Conservation (phyloP, 1,139 yeast genomes). For the Lipomyces yarrowii region DNA sequence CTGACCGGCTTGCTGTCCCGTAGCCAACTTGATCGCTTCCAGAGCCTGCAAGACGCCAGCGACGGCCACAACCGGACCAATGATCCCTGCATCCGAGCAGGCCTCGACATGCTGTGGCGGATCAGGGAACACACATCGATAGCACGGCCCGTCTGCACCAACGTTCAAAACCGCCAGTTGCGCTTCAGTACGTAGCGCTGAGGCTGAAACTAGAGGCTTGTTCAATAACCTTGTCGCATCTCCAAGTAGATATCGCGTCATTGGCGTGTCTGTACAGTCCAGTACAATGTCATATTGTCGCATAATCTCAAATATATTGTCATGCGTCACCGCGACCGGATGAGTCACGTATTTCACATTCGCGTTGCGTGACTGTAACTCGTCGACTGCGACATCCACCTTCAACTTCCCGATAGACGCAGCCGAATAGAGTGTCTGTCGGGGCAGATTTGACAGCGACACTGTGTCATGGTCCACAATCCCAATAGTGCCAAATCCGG, state of each 20-base stretch:
- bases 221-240: slow-evolving; percentile 66
- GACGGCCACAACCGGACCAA: slow-evolving; percentile 93
- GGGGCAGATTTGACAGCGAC: slow-evolving; percentile 80
- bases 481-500: slow-evolving; percentile 86
- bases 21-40: slow-evolving; percentile 76
- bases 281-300: slow-evolving; percentile 69
- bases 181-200: slow-evolving; percentile 91
- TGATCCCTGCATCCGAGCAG: slow-evolving; percentile 92
- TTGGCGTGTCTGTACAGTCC: slow-evolving; percentile 95
- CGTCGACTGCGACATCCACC: slow-evolving; percentile 72
- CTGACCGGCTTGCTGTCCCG: slow-evolving; percentile 43
- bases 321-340: slow-evolving; percentile 54
- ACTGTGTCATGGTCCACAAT: slow-evolving; percentile 87
- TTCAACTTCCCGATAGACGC: slow-evolving; percentile 68
- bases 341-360: slow-evolving; percentile 58
- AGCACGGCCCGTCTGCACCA: slow-evolving; percentile 80
- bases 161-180: slow-evolving; percentile 74
- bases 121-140: slow-evolving; percentile 86
- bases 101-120: slow-evolving; percentile 87
- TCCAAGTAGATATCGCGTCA: slow-evolving; percentile 80
- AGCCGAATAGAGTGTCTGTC: slow-evolving; percentile 82
- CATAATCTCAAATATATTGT: slow-evolving; percentile 67
- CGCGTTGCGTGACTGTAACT: slow-evolving; percentile 63
- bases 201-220: slow-evolving; percentile 81
- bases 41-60: slow-evolving; percentile 89